Evolutionary conservation across 139 green algal species (phyloP), one percentile per base, ranked within the genome.

Genomic region (Axilococcus clingmanii): DNA sequence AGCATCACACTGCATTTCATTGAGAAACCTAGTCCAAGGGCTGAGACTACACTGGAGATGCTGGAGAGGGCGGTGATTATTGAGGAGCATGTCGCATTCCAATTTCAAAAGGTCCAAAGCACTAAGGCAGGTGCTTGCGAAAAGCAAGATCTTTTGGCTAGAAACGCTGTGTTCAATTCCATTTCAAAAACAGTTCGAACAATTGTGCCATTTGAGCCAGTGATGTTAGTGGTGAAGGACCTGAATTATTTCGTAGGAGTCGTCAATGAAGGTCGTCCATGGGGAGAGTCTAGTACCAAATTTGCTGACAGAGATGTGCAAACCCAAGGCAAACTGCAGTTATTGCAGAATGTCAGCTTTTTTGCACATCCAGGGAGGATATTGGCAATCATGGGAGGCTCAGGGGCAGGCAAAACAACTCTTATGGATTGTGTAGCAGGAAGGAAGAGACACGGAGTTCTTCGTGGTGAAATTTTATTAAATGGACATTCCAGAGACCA

Each of bases 401-500:
- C 59, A 1, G 80, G 80, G 6, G 75, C 79, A 0, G 80, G 80
- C 12, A 88, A 88, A 51, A 81, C 60, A 1, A 87, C 75, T 6
- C 48, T 87, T 17, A 82, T 89, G 80, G 59, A 91, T 51, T 71
- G 80, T 31, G 69, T 91, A 8, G 74, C 77, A 15, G 76, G 79
- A 5, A 65, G 82, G 42, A 91, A 91, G 69, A 91, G 79, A 0
- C 59, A 76, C 36, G 83, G 83, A 17, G 20, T 68, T 5, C 75
- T 87, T 38, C 55, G 64, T 1, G 81, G 81, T 3, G 66, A 82
- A 28, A 84, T 88, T 44, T 61, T 81, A 3, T 60, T 77, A 19
- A 79, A 79, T 55, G 29, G 51, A 5, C 66, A 79, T 48, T 71
- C 75, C 27, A 82, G 84, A 65, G 57, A 81, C 14, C 82, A 91